Conservation (phyloP, 2,329 filamentous ascomycete species). For the Aulographum hederae region DNA sequence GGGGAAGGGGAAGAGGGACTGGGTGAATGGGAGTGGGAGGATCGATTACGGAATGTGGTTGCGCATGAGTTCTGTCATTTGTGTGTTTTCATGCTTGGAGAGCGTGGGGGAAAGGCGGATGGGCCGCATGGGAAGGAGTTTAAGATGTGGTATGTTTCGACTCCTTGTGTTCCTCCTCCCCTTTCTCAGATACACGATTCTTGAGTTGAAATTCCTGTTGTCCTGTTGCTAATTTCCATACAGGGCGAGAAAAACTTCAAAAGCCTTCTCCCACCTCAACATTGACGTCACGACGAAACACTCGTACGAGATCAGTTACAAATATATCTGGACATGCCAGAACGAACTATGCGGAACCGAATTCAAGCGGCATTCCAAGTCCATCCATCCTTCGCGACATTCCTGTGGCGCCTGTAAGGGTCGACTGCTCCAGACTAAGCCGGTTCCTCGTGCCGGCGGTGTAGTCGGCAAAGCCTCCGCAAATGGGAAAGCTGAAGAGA, state of each 20-base stretch:
- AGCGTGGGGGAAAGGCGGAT: conserved; percentile 42
- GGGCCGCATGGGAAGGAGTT: conserved; percentile 75
- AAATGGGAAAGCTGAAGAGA: too few relatives aligned
- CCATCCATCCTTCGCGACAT: conserved; percentile 54
- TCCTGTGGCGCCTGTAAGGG: conserved; percentile 61
- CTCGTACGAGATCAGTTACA: conserved; percentile 76
- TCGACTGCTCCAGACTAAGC: conserved; percentile 58
- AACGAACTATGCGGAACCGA: conserved; percentile 45
- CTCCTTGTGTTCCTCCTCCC: too few relatives aligned
- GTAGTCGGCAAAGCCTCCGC: conserved; percentile 12
- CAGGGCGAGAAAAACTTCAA: conserved; percentile 35
- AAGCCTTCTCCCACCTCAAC: conserved; percentile 39
- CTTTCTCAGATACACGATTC: too few relatives aligned
- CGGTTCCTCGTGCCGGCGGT: conserved; percentile 45
- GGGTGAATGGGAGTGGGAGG: conserved; percentile 7
- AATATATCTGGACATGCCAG: conserved; percentile 71
- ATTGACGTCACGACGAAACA: conserved; percentile 80
- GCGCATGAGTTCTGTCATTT: conserved; percentile 95
- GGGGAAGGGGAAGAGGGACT: too few relatives aligned
- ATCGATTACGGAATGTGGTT: conserved; percentile 72
- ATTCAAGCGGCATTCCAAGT: conserved; percentile 73
- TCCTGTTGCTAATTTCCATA: conserved; percentile 8
- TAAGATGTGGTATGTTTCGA: conserved; percentile 44
- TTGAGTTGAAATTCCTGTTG: too few relatives aligned
- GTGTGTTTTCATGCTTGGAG: conserved; percentile 73